These are phyloP conservation scores for Diplodia seriata DNA, from an alignment of 2,329 filamentous ascomycete genomes.

Conservation along the genomic window DNA sequence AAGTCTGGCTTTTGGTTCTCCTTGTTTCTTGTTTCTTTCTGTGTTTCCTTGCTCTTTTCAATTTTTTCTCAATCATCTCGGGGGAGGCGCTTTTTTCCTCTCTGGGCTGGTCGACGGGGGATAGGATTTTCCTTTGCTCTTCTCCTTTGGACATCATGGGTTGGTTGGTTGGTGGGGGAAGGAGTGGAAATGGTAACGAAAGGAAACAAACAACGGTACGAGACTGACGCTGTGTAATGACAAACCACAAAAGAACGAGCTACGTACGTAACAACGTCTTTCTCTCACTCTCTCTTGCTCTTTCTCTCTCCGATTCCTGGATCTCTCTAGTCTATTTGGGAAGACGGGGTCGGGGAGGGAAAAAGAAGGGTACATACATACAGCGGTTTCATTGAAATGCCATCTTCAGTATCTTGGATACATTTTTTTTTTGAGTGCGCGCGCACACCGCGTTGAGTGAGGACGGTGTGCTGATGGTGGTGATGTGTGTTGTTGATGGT, in stretches of 20 bases:
- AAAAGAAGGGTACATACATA: not conserved
- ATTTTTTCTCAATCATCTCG: not conserved
- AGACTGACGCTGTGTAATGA: constrained; percentile 28
- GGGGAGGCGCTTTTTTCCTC: not conserved
- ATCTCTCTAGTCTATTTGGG: not conserved
- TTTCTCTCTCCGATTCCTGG: not conserved
- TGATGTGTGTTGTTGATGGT: too few species aligned
- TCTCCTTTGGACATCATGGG: not conserved
- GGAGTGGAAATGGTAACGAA: not conserved
- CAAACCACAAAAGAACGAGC: not conserved
- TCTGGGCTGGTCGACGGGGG: not conserved
- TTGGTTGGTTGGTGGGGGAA: not conserved
- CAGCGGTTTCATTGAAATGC: constrained; percentile 7
- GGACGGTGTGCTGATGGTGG: too few species aligned
- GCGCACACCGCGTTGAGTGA: too few species aligned
- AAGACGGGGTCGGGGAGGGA: not conserved
- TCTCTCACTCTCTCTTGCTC: too few species aligned
- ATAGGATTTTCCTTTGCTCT: not conserved
- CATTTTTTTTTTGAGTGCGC: too few species aligned
- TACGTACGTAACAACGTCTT: constrained; percentile 22
- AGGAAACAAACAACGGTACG: not conserved
- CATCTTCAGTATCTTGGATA: constrained; percentile 22
- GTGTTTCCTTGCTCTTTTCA: too few species aligned
- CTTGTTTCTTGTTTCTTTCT: not conserved
- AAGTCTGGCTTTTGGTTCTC: not conserved